Conservation (phyloP, 192 early-diverging fungal species). For the Linnemannia exigua region DNA sequence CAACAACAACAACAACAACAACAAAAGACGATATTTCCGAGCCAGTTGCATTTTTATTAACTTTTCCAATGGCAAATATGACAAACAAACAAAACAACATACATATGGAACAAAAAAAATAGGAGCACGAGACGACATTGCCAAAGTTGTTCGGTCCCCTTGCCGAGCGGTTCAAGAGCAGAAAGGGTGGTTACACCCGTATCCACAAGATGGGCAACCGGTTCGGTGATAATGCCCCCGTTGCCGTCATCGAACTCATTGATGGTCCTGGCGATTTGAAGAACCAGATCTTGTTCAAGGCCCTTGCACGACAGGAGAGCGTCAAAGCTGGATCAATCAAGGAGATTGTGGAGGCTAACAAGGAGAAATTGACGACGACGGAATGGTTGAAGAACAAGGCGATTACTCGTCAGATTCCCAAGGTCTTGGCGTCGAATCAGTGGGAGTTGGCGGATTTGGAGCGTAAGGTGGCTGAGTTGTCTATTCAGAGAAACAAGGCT, state of each 20-base stretch:
- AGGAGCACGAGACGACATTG: constrained; percentile 80
- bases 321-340: constrained; percentile 32
- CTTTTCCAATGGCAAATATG: too few relatives aligned
- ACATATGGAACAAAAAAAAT: background rate
- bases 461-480: constrained; percentile 32
- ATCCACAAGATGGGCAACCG: constrained; percentile 84
- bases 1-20: background rate
- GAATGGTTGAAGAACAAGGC: constrained; percentile 34
- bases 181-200: constrained; percentile 92
- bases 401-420: constrained; percentile 43
- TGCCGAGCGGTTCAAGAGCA: constrained; percentile 83
- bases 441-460: constrained; percentile 52
- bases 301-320: constrained; percentile 58
- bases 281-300: constrained; percentile 64
- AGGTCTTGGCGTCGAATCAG: constrained; percentile 49
- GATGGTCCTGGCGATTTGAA: constrained; percentile 85
- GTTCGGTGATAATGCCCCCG: constrained; percentile 86
- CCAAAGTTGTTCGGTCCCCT: constrained; percentile 88
- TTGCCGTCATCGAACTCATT: constrained; percentile 93
- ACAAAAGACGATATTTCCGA: too few relatives aligned
- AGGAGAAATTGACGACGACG: constrained; percentile 11
- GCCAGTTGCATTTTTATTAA: too few relatives aligned
- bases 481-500: constrained; percentile 19
- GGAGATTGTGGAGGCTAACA: constrained; percentile 37
- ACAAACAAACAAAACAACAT: too few relatives aligned